Evolutionary conservation across 768 basidiomycete species (phyloP), one percentile per base, ranked within the genome.

Genomic region (Pulveroboletus sp.): DNA sequence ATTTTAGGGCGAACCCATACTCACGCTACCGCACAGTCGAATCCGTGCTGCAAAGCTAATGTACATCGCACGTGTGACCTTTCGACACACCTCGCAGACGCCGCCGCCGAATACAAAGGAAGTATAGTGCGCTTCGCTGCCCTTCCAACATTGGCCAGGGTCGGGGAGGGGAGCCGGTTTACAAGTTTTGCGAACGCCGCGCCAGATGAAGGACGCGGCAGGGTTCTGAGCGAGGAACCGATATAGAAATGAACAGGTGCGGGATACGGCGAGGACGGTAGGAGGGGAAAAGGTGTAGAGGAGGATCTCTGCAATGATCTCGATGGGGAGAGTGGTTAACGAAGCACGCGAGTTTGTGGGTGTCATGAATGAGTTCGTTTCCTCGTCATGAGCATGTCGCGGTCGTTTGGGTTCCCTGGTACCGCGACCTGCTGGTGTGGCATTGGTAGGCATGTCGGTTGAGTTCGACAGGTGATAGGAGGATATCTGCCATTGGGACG

Each of bases 291-390:
- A 52, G 0, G 78, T 77, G 43, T 69, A 67, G 7, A 78, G 62
- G 17, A 87, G 74, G 42, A 87, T 76, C 57, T 85, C 84, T 4
- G 80, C 77, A 6, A 86, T 61, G 13, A 89, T 69, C 57, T 89
- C 86, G 36, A 83, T 60, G 10, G 86, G 86, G 5, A 87, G 62
- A 2, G 13, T 41, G 10, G 65, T 55, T 18, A 67, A 38, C 3
- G 49, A 47, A 31, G 32, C 9, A 32, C 41, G 44, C 9, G 45
- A 2, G 1, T 26, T 40, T 14, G 24, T 21, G 9, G 9, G 9
- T 5, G 24, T n/a, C 14, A 47, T 31, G 33, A 53, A 15, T 8
- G 26, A 5, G 38, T 2, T 27, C 6, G 39, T 15, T 7, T 8
- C 24, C 15, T 11, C 47, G 26, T 27, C 17, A 10, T 15, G 31